These are phyloP conservation scores for Penicillium salamii DNA, from an alignment of 495 filamentous ascomycete species.

Conservation along the genomic window DNA sequence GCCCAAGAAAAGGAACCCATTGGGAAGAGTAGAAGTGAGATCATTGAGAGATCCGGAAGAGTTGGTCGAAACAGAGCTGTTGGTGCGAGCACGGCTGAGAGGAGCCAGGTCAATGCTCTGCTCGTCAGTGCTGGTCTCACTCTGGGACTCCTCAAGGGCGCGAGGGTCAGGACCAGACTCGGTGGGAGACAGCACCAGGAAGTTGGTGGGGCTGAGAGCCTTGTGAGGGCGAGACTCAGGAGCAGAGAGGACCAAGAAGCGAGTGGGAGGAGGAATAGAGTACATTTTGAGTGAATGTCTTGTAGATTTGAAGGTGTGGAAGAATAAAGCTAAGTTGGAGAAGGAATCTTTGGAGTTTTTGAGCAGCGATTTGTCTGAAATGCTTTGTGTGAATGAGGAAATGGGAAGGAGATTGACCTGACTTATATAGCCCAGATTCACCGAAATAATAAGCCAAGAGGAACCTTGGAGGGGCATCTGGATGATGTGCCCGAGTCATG, in stretches of 20 bases:
- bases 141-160: slow-evolving; percentile 19
- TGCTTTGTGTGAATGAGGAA: background rate
- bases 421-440: slow-evolving; percentile 32
- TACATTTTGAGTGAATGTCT: slow-evolving; percentile 30
- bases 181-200: slow-evolving; percentile 36
- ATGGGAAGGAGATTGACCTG: slow-evolving; percentile 19
- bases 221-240: slow-evolving; percentile 15
- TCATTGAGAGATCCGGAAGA: slow-evolving; percentile 20
- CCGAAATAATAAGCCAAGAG: slow-evolving; percentile 18
- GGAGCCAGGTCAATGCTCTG: slow-evolving; percentile 9
- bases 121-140: slow-evolving; percentile 10
- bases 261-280: slow-evolving; percentile 32
- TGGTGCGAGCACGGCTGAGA: slow-evolving; percentile 15
- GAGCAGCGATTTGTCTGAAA: slow-evolving; percentile 1
- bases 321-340: slow-evolving; percentile 3
- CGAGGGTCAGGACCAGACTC: slow-evolving; percentile 33
- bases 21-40: slow-evolving; percentile 17
- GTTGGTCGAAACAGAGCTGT: slow-evolving; percentile 23
- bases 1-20: slow-evolving; percentile 34
- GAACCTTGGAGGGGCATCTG: slow-evolving; percentile 26
- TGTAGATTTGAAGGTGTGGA: slow-evolving; percentile 4
- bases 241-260: slow-evolving; percentile 38
- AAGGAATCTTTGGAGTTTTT: slow-evolving; percentile 1
- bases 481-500: slow-evolving; percentile 21
- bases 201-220: slow-evolving; percentile 15